Evolutionary conservation across 2,329 filamentous ascomycete species (phyloP).

Genomic region (Proliferodiscus dingleyae): DNA sequence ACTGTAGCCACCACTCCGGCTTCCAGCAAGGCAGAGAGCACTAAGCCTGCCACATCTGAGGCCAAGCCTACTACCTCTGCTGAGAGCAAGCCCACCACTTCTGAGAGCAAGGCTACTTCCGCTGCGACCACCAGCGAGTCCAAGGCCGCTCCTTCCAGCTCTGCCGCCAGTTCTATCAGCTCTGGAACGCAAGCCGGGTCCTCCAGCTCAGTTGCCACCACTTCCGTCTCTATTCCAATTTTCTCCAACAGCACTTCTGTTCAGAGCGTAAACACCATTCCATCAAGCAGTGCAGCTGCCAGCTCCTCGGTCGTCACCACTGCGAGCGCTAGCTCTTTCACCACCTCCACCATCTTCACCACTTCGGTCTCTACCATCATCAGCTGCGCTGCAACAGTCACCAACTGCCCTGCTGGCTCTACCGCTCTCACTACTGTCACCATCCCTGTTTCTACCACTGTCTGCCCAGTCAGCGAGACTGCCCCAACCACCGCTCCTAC

Average conservation of each 20-base stretch:
- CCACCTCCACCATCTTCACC: slow-evolving; percentile 44
- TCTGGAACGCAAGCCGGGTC: too few species aligned
- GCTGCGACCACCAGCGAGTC: slow-evolving; percentile 1
- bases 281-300: too few species aligned
- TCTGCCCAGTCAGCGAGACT: slow-evolving; percentile 26
- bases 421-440: slow-evolving; percentile 16
- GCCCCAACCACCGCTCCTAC: not conserved
- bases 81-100: not conserved
- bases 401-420: slow-evolving; percentile 42
- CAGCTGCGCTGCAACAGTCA: slow-evolving; percentile 41
- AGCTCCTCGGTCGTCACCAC: not conserved
- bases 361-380: slow-evolving; percentile 47
- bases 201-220: too few species aligned
- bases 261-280: too few species aligned
- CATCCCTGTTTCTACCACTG: slow-evolving; percentile 19
- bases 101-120: not conserved
- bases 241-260: too few species aligned
- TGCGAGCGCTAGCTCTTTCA: slow-evolving; percentile 7
- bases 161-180: too few species aligned
- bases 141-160: too few species aligned
- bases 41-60: slow-evolving; percentile 5
- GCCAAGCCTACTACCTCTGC: not conserved
- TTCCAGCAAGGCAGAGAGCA: slow-evolving; percentile 9
- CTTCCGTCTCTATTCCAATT: too few species aligned
- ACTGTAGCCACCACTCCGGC: too few species aligned